phyloP scores from a whole-genome alignment of 148 eudicot genomes.

The Silene latifolia region DNA sequence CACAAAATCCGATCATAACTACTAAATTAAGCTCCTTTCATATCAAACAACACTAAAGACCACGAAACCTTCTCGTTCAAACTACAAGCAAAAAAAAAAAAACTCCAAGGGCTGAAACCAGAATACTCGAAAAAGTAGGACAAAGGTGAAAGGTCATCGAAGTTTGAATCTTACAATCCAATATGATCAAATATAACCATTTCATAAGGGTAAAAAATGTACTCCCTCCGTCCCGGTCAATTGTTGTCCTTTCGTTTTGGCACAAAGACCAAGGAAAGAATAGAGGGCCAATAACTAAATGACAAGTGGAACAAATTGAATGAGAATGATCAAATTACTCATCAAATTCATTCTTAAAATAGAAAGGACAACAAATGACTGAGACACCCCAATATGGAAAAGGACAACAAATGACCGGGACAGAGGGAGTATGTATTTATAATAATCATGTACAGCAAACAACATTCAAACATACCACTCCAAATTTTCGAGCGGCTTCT shows the following conservation, averaged over 20 bases:
- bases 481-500: slow-evolving; percentile 79
- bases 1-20: neutral
- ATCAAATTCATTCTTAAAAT: too few relatives aligned
- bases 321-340: too few relatives aligned
- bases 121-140: neutral
- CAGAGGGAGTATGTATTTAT: neutral
- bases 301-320: too few relatives aligned
- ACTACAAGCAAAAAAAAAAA: too few relatives aligned
- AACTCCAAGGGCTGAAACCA: neutral
- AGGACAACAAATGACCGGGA: too few relatives aligned
- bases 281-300: too few relatives aligned
- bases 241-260: too few relatives aligned
- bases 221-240: too few relatives aligned
- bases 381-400: too few relatives aligned
- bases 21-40: neutral
- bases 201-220: too few relatives aligned
- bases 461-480: slow-evolving; percentile 46
- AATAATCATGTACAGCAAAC: neutral
- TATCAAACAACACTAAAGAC: neutral
- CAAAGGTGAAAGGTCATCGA: neutral
- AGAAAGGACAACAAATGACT: too few relatives aligned
- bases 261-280: too few relatives aligned
- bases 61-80: neutral
- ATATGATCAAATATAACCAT: neutral
- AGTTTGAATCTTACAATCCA: neutral